Evolutionary conservation across 1,139 yeast species (phyloP), one percentile per base, ranked within the genome.

Genomic region (Taphrina confusa): DNA sequence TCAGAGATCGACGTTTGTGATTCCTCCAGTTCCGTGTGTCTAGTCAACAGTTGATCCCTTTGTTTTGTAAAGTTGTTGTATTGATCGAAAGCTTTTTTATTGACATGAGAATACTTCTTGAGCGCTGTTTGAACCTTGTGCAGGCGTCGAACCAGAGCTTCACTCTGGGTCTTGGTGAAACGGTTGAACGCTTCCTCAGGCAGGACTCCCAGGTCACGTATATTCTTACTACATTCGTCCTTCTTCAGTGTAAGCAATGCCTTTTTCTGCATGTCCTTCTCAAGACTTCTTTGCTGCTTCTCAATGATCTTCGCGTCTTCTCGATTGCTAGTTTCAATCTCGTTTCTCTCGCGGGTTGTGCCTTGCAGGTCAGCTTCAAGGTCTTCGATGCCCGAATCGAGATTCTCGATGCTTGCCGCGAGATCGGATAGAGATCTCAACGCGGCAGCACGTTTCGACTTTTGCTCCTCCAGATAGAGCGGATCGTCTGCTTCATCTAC

Each of bases 11-110:
- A 84, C 1, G 73, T 78, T 62, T 83, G 84, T 0, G 96, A 88
- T 45, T 75, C 79, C 33, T 82, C 86, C 42, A 92, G 76, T 64
- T 89, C 96, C 28, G 74, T 75, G 46, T 88, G 80, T 67, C 97
- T 82, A 25, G 75, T 76, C 0, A 78, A 78, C 64, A 90, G 75
- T 5, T 83, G 85, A 55, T 82, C 85, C 61, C 87, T 78, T 70
- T 90, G 94, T 64, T 80, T 82, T 14, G 87, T 82, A 70, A 90
- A 91, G 45, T 82, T 83, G 61, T 79, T 76, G 70, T 80, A 88
- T 70, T 92, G 96, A 68, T 91, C 97, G 67, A 87, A 77, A 0
- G 98, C 97, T 69, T 89, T 87, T 70, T 87, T 87, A 73, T 92
- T 92, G 62, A 92, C 87, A 71, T 89, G 95, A 22, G 82, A 80